Conservation (phyloP, 2,329 filamentous ascomycete genomes). For the Diplodia corticola region DNA sequence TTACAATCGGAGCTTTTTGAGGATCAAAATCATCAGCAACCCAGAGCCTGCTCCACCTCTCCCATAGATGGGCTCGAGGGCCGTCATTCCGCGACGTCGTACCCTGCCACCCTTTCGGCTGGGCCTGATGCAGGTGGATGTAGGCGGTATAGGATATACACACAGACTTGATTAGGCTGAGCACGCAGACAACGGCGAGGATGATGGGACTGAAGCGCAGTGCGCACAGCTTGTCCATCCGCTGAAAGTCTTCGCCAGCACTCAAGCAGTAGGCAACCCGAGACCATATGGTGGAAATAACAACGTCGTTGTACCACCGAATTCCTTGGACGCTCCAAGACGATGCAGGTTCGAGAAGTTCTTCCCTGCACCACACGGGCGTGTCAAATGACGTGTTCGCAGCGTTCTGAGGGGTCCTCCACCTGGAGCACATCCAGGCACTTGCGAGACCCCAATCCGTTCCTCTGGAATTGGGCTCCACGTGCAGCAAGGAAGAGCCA, state of each 20-base stretch:
- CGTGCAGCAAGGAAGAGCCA: neutral
- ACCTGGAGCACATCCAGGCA: neutral
- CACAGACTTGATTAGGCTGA: neutral
- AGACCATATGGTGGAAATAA: neutral
- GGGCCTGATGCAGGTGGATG: neutral
- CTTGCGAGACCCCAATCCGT: neutral
- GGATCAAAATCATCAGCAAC: too few species aligned
- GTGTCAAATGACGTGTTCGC: neutral
- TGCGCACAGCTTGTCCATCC: neutral
- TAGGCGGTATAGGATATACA: neutral
- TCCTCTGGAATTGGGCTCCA: neutral
- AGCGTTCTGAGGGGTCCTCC: neutral
- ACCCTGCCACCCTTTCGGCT: neutral
- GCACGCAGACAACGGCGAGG: neutral
- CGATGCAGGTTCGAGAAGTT: neutral
- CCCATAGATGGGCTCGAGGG: too few species aligned
- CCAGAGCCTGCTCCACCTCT: too few species aligned
- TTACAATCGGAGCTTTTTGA: neutral
- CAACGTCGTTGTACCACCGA: too few species aligned
- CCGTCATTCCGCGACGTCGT: neutral
- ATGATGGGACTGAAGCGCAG: neutral
- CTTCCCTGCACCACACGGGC: neutral
- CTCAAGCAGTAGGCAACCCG: neutral
- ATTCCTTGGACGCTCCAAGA: too few species aligned
- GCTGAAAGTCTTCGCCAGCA: neutral